Base-by-base conservation (phyloP, 2,329 filamentous ascomycete genomes). In the Venturia aucupariae region DNA sequence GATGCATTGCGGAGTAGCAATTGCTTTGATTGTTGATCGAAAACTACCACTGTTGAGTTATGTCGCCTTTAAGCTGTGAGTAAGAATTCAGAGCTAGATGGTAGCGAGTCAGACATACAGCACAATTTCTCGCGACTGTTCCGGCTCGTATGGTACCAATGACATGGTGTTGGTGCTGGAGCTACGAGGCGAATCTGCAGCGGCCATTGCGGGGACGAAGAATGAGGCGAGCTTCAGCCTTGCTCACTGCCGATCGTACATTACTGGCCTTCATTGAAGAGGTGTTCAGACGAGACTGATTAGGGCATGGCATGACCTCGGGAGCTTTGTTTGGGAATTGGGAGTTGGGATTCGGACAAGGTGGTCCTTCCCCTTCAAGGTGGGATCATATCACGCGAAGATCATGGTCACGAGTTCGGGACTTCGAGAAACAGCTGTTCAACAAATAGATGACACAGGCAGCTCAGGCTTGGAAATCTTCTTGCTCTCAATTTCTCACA, bases 31-130 rank as follows among this genome's bases (percentile, higher is more conserved):
- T 86, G 82, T 59, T 87, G 89, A 77, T 99, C 93, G 72, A 90
- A 92, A 44, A 97, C 87, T 55, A 99, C 94, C 65, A 99, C 87
- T 27, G 92, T 89, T 77, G 96, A 91, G 72, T 90, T 89, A 75
- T 97, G 92, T 67, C 93, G 94, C 62, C 94, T 97, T 71, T 19
- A 51, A 30, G 46, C 38, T 46, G 68, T 39, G 46, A 64, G 57
- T 61, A 62, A 68, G 67, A 11, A 22, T 27, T 54, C 51, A 46
- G 44, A 60, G 32, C 60, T 65, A 61, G 54, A 66, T 61, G 60
- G 55, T 17, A 48, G 41, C 59, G 35, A 8, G 22, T 62, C 30
- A 54, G 17, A 65, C 44, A 17, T 48, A 92, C 89, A 94, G 80
- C 46, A 93, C 90, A 69, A 94, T 86, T 73, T 92, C 88, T 69